Percentiles rank a stretch among this genome's conserved stretches.
Evolutionary conservation across 2,329 filamentous ascomycete species (phyloP).

Genomic region (Helminthosporium solani): DNA sequence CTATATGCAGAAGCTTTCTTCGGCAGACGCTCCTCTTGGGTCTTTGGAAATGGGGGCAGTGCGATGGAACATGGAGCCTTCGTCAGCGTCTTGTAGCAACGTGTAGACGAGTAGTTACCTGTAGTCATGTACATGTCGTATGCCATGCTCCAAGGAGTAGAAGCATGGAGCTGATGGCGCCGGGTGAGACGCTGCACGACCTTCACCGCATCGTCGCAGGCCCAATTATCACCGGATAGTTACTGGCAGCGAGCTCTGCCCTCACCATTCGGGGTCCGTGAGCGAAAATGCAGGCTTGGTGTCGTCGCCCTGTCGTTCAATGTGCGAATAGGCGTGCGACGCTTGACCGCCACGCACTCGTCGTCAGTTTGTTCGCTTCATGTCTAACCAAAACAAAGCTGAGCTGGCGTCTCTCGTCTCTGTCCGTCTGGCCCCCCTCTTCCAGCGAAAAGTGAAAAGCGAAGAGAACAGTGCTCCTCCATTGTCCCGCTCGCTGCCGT

Average conservation of each 20-base stretch:
- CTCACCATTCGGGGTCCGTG: slow-evolving; percentile 14
- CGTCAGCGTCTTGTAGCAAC: no score
- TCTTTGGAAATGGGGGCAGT: no score
- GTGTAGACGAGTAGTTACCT: no score
- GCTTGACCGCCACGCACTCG: slow-evolving; percentile 31
- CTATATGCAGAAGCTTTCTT: not conserved
- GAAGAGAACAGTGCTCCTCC: no score
- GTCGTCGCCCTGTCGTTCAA: slow-evolving; percentile 12
- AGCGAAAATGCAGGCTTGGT: slow-evolving; percentile 18
- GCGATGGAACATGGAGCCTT: no score
- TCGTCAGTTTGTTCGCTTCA: not conserved
- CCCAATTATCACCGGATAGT: slow-evolving; percentile 1
- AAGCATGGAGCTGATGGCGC: not conserved
- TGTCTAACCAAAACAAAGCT: slow-evolving; percentile 12
- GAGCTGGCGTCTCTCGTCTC: slow-evolving; percentile 12
- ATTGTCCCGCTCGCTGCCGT: not conserved
- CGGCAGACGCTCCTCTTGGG: slow-evolving; percentile 1
- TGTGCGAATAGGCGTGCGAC: slow-evolving; percentile 4
- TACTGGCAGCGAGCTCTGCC: slow-evolving; percentile 22
- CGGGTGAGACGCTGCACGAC: slow-evolving; percentile 15
- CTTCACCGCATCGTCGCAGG: slow-evolving; percentile 26
- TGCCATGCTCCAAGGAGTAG: no score
- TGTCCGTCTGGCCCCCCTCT: not conserved
- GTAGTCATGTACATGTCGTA: no score
- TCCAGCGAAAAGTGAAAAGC: no score